Evolutionary conservation across 2,329 filamentous ascomycete species (phyloP).

Genomic region (Stagonosporopsis cucurbitacearum): DNA sequence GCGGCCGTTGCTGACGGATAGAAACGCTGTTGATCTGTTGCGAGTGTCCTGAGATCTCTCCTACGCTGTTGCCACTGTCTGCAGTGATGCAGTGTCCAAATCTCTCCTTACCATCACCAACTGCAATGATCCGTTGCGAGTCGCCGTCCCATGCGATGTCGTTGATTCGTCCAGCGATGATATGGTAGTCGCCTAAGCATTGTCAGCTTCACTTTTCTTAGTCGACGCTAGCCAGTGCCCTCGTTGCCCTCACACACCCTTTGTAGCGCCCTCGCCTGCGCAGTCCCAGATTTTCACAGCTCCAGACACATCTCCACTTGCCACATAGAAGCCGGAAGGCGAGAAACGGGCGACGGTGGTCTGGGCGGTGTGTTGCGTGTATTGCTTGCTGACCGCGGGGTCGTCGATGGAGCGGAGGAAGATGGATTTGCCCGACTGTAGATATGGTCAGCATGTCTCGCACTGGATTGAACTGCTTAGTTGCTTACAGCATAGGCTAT

Average conservation of each 20-base stretch:
- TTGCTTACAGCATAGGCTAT: constrained; percentile 87
- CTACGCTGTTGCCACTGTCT: constrained; percentile 94
- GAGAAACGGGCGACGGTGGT: constrained; percentile 95
- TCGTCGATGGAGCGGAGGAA: constrained; percentile 95
- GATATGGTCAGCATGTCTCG: background rate
- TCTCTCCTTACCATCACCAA: constrained; percentile 91
- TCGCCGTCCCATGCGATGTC: constrained; percentile 98
- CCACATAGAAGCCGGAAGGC: constrained; percentile 92
- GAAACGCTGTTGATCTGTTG: constrained; percentile 90
- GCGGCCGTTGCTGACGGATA: constrained; percentile 86
- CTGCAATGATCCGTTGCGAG: constrained; percentile 93
- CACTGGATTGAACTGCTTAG: background rate
- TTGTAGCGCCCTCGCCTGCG: constrained; percentile 84
- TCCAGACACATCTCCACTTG: constrained; percentile 86
- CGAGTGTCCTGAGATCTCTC: constrained; percentile 91
- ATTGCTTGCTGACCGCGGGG: constrained; percentile 83
- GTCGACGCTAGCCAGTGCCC: background rate
- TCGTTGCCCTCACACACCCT: constrained; percentile 56
- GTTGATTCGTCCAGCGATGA: constrained; percentile 93
- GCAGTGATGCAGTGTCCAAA: constrained; percentile 89
- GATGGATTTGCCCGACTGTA: constrained; percentile 90
- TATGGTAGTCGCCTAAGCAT: constrained; percentile 77
- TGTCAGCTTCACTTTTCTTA: constrained; percentile 35
- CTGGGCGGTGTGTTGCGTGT: constrained; percentile 85
- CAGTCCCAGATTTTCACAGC: constrained; percentile 90